phyloP scores from a whole-genome alignment of 306 rosid genomes.

The Vigna mungo region DNA sequence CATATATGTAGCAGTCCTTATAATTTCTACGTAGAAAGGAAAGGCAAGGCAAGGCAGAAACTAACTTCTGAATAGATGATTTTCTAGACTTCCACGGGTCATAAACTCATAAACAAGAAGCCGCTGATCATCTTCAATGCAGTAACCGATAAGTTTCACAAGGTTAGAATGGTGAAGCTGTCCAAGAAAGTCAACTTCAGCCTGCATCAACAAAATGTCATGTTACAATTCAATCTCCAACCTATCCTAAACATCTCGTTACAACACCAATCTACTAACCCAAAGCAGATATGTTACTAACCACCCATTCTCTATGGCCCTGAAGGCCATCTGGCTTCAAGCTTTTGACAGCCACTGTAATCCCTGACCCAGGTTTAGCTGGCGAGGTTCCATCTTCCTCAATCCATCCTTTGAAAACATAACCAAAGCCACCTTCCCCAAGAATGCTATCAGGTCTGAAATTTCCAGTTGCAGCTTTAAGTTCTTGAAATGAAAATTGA shows the following conservation, averaged over 20 bases:
- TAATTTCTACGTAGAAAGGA: slow-evolving; percentile 28
- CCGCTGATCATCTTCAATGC: slow-evolving; percentile 91
- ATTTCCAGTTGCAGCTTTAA: slow-evolving; percentile 92
- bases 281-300: slow-evolving; percentile 85
- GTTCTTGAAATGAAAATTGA: slow-evolving; percentile 84
- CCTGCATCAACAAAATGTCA: slow-evolving; percentile 64
- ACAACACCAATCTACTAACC: slow-evolving; percentile 68
- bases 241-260: slow-evolving; percentile 45
- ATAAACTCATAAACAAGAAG: slow-evolving; percentile 94
- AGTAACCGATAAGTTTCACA: slow-evolving; percentile 92
- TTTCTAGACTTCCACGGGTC: slow-evolving; percentile 98
- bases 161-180: slow-evolving; percentile 98
- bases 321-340: slow-evolving; percentile 96
- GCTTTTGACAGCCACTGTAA: slow-evolving; percentile 95
- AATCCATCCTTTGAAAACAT: slow-evolving; percentile 96
- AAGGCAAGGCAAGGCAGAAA: slow-evolving; percentile 39
- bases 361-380: slow-evolving; percentile 91
- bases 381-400: slow-evolving; percentile 98
- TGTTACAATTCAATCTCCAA: slow-evolving; percentile 49
- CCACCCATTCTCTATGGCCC: slow-evolving; percentile 99
- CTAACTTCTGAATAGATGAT: slow-evolving; percentile 97
- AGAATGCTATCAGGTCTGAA: slow-evolving; percentile 99
- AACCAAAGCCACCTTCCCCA: slow-evolving; percentile 98
- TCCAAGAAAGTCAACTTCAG: slow-evolving; percentile 95
- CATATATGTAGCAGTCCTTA: slow-evolving; percentile 11